Conservation (phyloP, 2,329 filamentous ascomycete genomes). For the Aspergillus sp. region DNA sequence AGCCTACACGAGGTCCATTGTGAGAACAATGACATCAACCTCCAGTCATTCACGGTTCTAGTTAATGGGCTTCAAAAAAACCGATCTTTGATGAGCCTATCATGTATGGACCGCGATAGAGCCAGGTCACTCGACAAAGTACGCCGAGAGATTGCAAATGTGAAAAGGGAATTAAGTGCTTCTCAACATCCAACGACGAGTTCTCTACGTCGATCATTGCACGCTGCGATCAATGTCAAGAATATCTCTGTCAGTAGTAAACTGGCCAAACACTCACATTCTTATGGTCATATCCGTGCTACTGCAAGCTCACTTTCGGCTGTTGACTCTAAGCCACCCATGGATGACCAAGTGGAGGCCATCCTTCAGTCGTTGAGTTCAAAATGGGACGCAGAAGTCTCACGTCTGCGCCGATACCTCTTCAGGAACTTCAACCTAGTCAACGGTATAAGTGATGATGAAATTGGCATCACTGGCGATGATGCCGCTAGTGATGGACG, state of each 20-base stretch:
- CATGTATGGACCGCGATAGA: conserved; percentile 63
- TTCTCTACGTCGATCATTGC: conserved; percentile 45
- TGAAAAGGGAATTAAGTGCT: conserved; percentile 43
- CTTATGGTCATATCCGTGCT: conserved; percentile 17
- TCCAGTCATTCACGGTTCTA: conserved; percentile 68
- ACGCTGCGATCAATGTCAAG: conserved; percentile 39
- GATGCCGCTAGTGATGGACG: conserved; percentile 38
- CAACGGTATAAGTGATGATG: conserved; percentile 32
- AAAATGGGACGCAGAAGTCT: conserved; percentile 48
- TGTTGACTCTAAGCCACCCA: conserved; percentile 27
- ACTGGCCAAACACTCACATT: conserved; percentile 31
- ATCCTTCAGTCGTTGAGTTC: conserved; percentile 42
- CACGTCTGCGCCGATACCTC: conserved; percentile 45
- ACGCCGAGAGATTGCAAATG: conserved; percentile 55
- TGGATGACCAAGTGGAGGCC: conserved; percentile 41
- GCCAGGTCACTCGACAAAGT: conserved; percentile 61
- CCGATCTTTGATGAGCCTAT: conserved; percentile 60
- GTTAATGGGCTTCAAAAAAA: conserved; percentile 70
- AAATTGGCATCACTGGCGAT: conserved; percentile 20
- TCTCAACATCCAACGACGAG: conserved; percentile 34
- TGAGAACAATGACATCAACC: conserved; percentile 69
- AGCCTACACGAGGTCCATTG: conserved; percentile 66
- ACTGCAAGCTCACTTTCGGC: conserved; percentile 16
- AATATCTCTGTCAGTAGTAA: conserved; percentile 31
- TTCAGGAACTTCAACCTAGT: conserved; percentile 46